Evolutionary conservation across 176 grass and related monocot genomes (phyloP).

Genomic region (Bolboschoenus planiculmis): DNA sequence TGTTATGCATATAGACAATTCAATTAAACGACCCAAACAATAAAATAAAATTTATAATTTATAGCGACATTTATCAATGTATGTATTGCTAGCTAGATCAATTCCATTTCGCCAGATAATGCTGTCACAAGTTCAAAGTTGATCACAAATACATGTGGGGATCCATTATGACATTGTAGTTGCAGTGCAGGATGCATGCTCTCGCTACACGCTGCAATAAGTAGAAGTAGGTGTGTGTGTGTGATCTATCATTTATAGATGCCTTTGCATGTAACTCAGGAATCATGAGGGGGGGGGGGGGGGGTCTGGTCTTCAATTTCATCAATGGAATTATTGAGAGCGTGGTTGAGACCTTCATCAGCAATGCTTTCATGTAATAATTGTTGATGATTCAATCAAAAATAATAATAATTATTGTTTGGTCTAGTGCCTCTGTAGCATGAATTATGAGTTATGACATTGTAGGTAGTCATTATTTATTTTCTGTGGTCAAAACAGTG

Average conservation of each 20-base stretch:
- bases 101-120: neutral
- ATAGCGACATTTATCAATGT: neutral
- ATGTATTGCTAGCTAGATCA: neutral
- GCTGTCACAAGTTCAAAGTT: neutral
- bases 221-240: neutral
- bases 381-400: neutral
- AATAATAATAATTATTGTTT: too few relatives aligned
- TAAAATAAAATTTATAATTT: too few relatives aligned
- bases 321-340: slow-evolving; percentile 18
- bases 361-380: neutral
- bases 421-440: neutral
- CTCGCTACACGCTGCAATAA: neutral
- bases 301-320: too few relatives aligned
- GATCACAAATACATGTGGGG: neutral
- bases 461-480: neutral
- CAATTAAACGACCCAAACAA: neutral
- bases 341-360: neutral
- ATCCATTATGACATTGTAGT: neutral
- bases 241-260: neutral
- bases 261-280: neutral
- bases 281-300: neutral
- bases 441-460: too few relatives aligned
- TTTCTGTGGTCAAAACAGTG: neutral
- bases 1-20: neutral
- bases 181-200: neutral